Evolutionary conservation across 768 basidiomycete genomes (phyloP), one percentile per base, ranked within the genome.

Genomic region (Boletus rex-veris): DNA sequence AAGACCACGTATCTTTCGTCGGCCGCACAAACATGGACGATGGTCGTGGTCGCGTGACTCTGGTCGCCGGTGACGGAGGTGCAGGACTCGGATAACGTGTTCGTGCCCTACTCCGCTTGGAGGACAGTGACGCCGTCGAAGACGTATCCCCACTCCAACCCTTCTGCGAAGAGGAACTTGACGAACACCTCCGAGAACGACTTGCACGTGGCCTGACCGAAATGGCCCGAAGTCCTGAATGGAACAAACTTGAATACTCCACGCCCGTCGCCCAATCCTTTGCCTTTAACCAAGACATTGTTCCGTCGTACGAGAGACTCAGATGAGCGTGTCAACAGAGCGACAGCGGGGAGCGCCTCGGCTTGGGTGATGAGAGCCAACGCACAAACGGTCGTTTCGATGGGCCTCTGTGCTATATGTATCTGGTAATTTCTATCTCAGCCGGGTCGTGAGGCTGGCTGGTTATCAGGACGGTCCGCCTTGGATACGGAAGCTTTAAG

Each of bases 181-280:
- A 48, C 11, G 62, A 64, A 26, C 26, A 42, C 10, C 56, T 24
- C 40, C 53, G 56, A 1, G 48, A 28, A 36, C 52, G 48, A 15
- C 30, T 35, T 3, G 45, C 52, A 45, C 46, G 41, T 18, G 64
- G 50, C 14, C 48, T 44, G 9, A 37, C 40, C 10, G 71, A 68
- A 38, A 73, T 73, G 4, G 59, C 62, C n/a, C 59, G 62, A 9
- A 73, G 59, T 12, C 72, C 72, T 11, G 72, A 74, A 45, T 71
- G 64, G 50, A 73, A 73, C 45, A 73, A 39, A 35, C 42, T 71
- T 14, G 72, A 73, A 52, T 73, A 73, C 47, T 69, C 68, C 21
- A 65, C 53, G 5, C 65, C 69, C 0, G 61, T 61, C 37, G 51
- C 54, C 69, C 60, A 69, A 40, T 69, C 68, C 31, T 56, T 71